Conservation (phyloP, 2,329 filamentous ascomycete genomes). For the Xylariaceae sp. region DNA sequence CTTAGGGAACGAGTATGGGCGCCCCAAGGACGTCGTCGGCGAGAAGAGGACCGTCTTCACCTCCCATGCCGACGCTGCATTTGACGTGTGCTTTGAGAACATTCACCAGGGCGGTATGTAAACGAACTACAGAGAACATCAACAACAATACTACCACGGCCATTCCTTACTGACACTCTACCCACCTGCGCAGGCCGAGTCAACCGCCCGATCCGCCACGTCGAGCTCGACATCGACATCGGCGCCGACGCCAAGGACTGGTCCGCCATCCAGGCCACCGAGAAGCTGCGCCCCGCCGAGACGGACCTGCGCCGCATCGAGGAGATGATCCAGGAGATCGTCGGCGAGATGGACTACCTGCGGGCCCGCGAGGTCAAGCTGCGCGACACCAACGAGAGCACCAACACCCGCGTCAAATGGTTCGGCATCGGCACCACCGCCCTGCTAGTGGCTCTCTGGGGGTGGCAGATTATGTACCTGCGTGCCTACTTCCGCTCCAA, state of each 20-base stretch:
- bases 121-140: too few relatives aligned
- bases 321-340: conserved; percentile 84
- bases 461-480: conserved; percentile 97
- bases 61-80: conserved; percentile 83
- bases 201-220: conserved; percentile 58
- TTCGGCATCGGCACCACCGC: conserved; percentile 93
- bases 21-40: conserved; percentile 84
- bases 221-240: conserved; percentile 94
- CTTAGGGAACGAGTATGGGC: conserved; percentile 92
- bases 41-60: conserved; percentile 94
- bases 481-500: conserved; percentile 86
- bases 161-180: too few relatives aligned
- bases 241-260: conserved; percentile 97
- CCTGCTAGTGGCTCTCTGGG: conserved; percentile 82
- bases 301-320: conserved; percentile 90
- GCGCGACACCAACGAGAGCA: conserved; percentile 98
- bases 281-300: conserved; percentile 97
- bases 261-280: conserved; percentile 90
- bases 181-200: conserved; percentile 27
- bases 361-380: conserved; percentile 87
- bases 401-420: conserved; percentile 98
- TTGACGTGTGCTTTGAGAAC: conserved; percentile 97
- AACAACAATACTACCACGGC: too few relatives aligned
- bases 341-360: conserved; percentile 94
- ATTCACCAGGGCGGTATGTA: conserved; percentile 64